A percentile compares a stretch with the other conserved stretches of the same genome.
Conservation (phyloP, 169 alveolate genomes). For the Eimeria praecox region DNA sequence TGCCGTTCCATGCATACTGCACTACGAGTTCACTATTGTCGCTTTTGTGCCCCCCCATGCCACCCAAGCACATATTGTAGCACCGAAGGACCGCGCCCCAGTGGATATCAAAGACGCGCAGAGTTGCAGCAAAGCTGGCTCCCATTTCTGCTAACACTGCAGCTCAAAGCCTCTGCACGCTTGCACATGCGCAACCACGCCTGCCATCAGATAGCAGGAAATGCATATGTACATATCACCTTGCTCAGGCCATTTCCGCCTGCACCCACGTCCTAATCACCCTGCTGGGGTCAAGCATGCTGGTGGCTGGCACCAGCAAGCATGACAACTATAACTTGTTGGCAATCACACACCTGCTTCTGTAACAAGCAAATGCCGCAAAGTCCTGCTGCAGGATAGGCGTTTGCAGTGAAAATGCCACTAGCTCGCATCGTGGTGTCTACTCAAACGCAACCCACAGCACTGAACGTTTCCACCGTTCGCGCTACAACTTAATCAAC, state of each 20-base stretch:
- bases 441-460: too few species aligned
- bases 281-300: too few species aligned
- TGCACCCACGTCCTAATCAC: too few species aligned
- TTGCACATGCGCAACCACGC: not conserved
- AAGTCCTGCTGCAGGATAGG: too few species aligned
- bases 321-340: too few species aligned
- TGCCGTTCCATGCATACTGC: too few species aligned
- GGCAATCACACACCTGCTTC: not conserved
- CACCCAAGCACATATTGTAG: not conserved
- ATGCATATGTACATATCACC: not conserved
- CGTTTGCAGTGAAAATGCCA: too few species aligned
- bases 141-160: not conserved
- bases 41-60: not conserved
- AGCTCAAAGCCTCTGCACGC: not conserved
- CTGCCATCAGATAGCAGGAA: not conserved
- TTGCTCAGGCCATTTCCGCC: too few species aligned
- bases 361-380: not conserved
- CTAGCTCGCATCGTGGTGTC: too few species aligned
- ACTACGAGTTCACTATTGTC: not conserved
- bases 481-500: too few species aligned
- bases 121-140: not conserved
- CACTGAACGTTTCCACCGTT: too few species aligned
- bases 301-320: too few species aligned
- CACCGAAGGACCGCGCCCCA: not conserved
- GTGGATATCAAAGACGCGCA: not conserved